Conservation (phyloP, 1,139 yeast species). For the Nematodospora anomalae region DNA sequence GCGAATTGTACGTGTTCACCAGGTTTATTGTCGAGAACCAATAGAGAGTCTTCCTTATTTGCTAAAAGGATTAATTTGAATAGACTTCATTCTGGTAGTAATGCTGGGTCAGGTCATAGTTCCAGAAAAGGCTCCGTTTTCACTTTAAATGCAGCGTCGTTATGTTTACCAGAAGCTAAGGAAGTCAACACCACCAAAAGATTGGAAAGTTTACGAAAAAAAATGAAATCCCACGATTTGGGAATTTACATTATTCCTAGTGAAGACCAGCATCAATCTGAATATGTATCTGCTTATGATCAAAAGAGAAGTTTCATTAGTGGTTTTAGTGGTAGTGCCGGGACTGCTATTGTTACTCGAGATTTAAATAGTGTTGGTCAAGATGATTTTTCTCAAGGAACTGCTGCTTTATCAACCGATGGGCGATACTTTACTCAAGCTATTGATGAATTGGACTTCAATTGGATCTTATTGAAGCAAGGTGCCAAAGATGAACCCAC, state of each 20-base stretch:
- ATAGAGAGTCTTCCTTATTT: conserved; percentile 52
- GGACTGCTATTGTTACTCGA: conserved; percentile 82
- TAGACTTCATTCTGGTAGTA: conserved; percentile 24
- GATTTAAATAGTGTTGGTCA: conserved; percentile 58
- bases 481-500: conserved; percentile 72
- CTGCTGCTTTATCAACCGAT: conserved; percentile 86
- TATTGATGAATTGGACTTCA: conserved; percentile 77
- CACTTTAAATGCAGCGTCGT: conserved; percentile 46
- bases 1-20: conserved; percentile 82
- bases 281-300: conserved; percentile 78
- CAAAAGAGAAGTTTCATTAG: conserved; percentile 84
- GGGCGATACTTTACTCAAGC: conserved; percentile 96
- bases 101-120: conserved; percentile 4
- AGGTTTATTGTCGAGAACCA: conserved; percentile 67
- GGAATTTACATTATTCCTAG: conserved; percentile 85
- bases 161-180: conserved; percentile 46
- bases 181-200: conserved; percentile 60
- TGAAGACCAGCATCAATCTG: conserved; percentile 93
- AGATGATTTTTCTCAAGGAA: conserved; percentile 56
- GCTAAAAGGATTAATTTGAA: conserved; percentile 48
- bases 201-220: conserved; percentile 59
- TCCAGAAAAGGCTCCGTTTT: conserved; percentile 50
- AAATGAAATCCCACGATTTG: conserved; percentile 64
- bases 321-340: conserved; percentile 95
- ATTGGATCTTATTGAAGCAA: conserved; percentile 83